A percentile compares a stretch with the other conserved stretches of the same genome.
Evolutionary conservation across 306 rosid genomes (phyloP).

Genomic region (Glycine tomentella): DNA sequence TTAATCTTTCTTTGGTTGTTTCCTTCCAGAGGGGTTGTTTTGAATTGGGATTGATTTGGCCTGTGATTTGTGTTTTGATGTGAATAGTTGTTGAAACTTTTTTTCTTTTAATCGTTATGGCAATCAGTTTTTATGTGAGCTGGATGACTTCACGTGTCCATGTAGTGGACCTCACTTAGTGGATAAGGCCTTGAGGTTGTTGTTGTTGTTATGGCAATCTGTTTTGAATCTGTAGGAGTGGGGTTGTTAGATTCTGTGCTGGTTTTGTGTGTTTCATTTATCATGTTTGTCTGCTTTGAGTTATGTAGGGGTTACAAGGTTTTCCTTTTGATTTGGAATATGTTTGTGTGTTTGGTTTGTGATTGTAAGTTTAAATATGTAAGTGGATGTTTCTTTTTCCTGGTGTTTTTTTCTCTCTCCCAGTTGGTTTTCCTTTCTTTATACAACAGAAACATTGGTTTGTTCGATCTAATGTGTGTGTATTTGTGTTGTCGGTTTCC

Average conservation of each 20-base stretch:
- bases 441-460: neutral
- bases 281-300: slow-evolving; percentile 30
- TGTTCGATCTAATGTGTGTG: neutral
- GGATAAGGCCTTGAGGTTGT: no score
- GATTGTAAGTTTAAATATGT: no score
- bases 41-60: slow-evolving; percentile 25
- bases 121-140: neutral
- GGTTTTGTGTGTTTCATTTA: neutral
- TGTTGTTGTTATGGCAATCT: neutral
- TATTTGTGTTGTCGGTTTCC: slow-evolving; percentile 17
- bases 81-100: neutral
- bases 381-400: neutral
- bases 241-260: neutral
- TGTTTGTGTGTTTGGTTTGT: no score
- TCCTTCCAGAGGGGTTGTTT: neutral
- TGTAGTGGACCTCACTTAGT: no score
- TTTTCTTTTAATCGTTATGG: neutral
- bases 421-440: neutral
- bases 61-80: neutral
- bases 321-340: neutral
- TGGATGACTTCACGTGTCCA: no score
- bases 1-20: neutral
- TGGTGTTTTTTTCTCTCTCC: neutral
- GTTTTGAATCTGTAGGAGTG: no score
- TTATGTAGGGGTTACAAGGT: slow-evolving; percentile 24